These are phyloP conservation scores for Escallonia herrerae DNA, from an alignment of 129 eudicot genomes.

Conservation along the genomic window DNA sequence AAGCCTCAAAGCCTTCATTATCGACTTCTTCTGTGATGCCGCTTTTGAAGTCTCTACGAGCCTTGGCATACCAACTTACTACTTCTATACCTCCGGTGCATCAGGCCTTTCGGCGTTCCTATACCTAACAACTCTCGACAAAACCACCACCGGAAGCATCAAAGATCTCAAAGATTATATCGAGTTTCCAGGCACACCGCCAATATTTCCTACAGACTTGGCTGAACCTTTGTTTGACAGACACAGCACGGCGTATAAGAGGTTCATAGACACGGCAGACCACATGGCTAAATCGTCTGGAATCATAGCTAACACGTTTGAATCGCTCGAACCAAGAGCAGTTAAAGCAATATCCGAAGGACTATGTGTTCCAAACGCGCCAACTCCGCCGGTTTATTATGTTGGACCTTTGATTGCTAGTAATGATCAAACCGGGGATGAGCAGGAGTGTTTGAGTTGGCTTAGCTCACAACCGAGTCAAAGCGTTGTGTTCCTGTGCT, in stretches of 20 bases:
- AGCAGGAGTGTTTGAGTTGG: slow-evolving; percentile 50
- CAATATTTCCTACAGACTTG: slow-evolving; percentile 29
- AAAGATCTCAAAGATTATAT: slow-evolving; percentile 23
- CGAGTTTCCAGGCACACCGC: slow-evolving; percentile 49
- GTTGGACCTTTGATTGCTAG: slow-evolving; percentile 49
- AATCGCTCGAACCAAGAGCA: slow-evolving; percentile 37
- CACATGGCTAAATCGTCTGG: slow-evolving; percentile 37
- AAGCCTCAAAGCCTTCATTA: slow-evolving; percentile 36
- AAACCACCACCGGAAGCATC: slow-evolving; percentile 15
- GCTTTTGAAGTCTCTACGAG: slow-evolving; percentile 32
- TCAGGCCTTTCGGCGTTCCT: slow-evolving; percentile 28
- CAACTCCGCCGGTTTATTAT: slow-evolving; percentile 46
- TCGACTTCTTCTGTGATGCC: slow-evolving; percentile 58
- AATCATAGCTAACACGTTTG: slow-evolving; percentile 35
- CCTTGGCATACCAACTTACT: slow-evolving; percentile 52
- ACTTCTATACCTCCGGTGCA: slow-evolving; percentile 43
- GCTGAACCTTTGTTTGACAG: slow-evolving; percentile 17
- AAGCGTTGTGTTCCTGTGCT: slow-evolving; percentile 66
- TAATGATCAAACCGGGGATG: neutral
- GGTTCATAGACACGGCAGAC: slow-evolving; percentile 19
- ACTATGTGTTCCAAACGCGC: slow-evolving; percentile 20
- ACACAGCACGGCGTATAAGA: slow-evolving; percentile 6
- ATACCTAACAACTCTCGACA: slow-evolving; percentile 34
- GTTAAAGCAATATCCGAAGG: slow-evolving; percentile 32
- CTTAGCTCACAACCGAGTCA: slow-evolving; percentile 50